Base-by-base conservation (phyloP, 1,284 basidiomycete species). In the Taiwanofungus camphoratus region DNA sequence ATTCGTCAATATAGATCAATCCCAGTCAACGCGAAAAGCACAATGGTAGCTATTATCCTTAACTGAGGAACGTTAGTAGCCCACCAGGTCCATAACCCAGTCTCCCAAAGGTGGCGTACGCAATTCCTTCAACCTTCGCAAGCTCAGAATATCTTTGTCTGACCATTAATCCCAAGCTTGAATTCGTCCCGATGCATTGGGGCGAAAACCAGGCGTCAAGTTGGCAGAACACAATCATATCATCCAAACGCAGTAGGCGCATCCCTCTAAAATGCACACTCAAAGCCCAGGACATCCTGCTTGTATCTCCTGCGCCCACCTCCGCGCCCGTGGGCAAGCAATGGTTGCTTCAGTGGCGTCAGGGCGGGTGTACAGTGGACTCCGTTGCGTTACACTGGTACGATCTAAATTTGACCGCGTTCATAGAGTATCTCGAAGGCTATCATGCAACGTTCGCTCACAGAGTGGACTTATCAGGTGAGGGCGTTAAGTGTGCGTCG, bases 361-460 rank as follows among this genome's bases (percentile, higher is more conserved):
- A 47, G 13, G 65, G 62, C n/a, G 62, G 62, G 1, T 72, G 70
- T 48, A 63, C 63, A 19, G 63, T 69, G 3, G 70, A 73, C 52
- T 69, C 72, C 45, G 56, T 70, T 22, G 65, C 70, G 9, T 41
- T 71, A 23, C 69, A 65, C 41, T 66, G 64, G 60, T 75, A 73
- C 55, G 68, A 66, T 42, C 54, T 64, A 35, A 63, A 66, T 40
- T 61, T 65, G 5, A 58, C 60, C 5, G 56, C 57, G 30, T 69
- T 74, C 52, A 59, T 65, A 27, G 46, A 57, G 16, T 67, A 69
- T 42, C 51, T 73, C 11, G 50, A 63, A 22, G 66, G 68, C 39
- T 70, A 67, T 46, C 63, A 71, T 49, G 38, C 60, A 4, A 64
- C 65, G 1, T 73, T 67, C 53, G 69, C 62, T 74, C 1, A 72